A percentile compares a stretch with the other conserved stretches of the same genome.
Conservation (phyloP, 139 green algal species). For the Chlamydomonas urium region DNA sequence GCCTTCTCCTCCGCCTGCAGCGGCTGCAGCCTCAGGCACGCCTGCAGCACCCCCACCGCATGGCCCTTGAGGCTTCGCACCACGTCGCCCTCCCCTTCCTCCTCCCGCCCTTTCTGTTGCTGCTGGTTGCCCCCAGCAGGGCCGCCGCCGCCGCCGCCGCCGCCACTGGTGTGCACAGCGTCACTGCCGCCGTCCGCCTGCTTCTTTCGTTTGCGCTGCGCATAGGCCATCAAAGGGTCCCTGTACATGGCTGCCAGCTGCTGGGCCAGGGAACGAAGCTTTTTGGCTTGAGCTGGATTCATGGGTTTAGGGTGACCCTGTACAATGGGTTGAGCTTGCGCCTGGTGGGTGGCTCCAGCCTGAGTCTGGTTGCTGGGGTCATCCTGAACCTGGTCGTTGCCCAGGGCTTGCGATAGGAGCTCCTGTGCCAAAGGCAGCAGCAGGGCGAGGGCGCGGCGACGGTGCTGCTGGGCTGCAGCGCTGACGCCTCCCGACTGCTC, state of each 20-base stretch:
- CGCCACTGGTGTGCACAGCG: background rate
- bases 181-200: no score
- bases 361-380: no score
- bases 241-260: constrained; percentile 15
- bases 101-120: background rate
- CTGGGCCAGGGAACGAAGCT: no score
- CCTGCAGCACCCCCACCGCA: constrained; percentile 21
- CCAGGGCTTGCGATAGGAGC: background rate
- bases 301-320: no score
- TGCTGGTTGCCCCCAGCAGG: no score
- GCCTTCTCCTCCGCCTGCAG: background rate
- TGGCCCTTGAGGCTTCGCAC: constrained; percentile 10
- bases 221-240: constrained; percentile 29
- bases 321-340: no score
- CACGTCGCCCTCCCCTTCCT: background rate
- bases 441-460: constrained; percentile 11
- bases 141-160: background rate
- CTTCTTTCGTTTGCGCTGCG: constrained; percentile 23
- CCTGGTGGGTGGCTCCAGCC: no score
- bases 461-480: background rate
- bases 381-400: constrained; percentile 12
- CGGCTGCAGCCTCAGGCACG: background rate
- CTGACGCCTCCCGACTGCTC: no score
- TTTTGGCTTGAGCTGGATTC: no score
- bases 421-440: constrained; percentile 23